Percentiles rank a stretch among this genome's conserved stretches.
phyloP scores from a whole-genome alignment of 2,329 filamentous ascomycete genomes.

The Talaromyces amestolkiae region DNA sequence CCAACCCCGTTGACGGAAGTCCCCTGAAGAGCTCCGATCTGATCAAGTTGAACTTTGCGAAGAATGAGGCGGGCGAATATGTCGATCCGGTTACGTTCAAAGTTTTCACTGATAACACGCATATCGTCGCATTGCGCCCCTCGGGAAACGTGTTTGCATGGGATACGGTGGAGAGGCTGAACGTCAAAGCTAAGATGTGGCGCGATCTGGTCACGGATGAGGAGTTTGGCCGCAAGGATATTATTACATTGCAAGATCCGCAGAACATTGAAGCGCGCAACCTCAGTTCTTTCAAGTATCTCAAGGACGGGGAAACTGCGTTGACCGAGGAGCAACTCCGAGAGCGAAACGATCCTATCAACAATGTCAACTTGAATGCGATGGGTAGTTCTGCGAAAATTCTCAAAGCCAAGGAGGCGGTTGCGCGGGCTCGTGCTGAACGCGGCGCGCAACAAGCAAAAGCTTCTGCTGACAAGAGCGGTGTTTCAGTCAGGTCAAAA shows the following conservation, averaged over 20 bases:
- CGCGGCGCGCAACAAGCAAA: slow-evolving; percentile 52
- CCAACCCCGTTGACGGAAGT: slow-evolving; percentile 82
- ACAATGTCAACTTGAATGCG: slow-evolving; percentile 73
- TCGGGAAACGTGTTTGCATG: slow-evolving; percentile 95
- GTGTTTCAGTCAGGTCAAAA: slow-evolving; percentile 8
- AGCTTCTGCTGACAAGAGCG: slow-evolving; percentile 21
- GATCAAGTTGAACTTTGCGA: slow-evolving; percentile 85
- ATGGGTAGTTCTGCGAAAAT: slow-evolving; percentile 81
- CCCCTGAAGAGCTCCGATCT: slow-evolving; percentile 77
- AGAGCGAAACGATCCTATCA: slow-evolving; percentile 57
- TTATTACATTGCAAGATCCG: slow-evolving; percentile 94
- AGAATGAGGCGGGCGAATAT: slow-evolving; percentile 86
- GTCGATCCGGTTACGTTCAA: slow-evolving; percentile 98
- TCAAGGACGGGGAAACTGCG: slow-evolving; percentile 74
- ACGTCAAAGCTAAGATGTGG: slow-evolving; percentile 97
- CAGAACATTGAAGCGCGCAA: slow-evolving; percentile 82
- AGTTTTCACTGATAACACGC: slow-evolving; percentile 95
- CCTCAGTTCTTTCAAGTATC: slow-evolving; percentile 81
- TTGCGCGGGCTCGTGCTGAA: slow-evolving; percentile 82
- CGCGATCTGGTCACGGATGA: slow-evolving; percentile 81
- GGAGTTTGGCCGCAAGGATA: slow-evolving; percentile 83
- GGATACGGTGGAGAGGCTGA: slow-evolving; percentile 92
- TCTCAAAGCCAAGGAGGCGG: slow-evolving; percentile 83
- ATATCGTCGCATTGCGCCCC: slow-evolving; percentile 81
- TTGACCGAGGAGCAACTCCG: slow-evolving; percentile 68